These are phyloP conservation scores for Aspergillus terreus DNA, from an alignment of 2,329 filamentous ascomycete genomes.

Conservation along the genomic window DNA sequence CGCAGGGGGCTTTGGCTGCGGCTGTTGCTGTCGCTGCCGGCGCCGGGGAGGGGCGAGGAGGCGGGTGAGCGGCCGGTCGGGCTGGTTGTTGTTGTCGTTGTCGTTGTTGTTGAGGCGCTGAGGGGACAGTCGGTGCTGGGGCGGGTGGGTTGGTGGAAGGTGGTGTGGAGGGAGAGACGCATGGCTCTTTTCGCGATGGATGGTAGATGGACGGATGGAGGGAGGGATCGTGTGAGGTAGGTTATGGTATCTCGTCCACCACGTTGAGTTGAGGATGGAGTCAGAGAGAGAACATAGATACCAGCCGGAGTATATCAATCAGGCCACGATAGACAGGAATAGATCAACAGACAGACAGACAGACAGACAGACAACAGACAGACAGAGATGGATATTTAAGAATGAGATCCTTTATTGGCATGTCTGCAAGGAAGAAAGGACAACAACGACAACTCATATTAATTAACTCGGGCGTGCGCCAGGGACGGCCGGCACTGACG, in stretches of 20 bases:
- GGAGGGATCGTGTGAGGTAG: neutral
- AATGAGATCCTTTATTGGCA: too few relatives aligned
- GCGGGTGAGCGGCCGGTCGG: slow-evolving; percentile 28
- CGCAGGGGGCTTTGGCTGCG: slow-evolving; percentile 28
- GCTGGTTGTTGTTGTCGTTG: slow-evolving; percentile 24
- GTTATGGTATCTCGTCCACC: too few relatives aligned
- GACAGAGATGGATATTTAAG: too few relatives aligned
- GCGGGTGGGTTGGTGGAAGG: slow-evolving; percentile 23
- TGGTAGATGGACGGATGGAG: neutral
- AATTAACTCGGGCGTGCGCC: neutral
- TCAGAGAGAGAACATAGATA: neutral
- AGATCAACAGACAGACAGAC: too few relatives aligned
- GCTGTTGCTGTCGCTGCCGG: slow-evolving; percentile 14
- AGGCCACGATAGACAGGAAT: too few relatives aligned
- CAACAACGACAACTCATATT: neutral
- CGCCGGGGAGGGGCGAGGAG: slow-evolving; percentile 17
- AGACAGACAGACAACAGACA: neutral
- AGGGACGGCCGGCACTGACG: neutral
- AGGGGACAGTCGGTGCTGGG: slow-evolving; percentile 17
- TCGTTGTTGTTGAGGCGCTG: slow-evolving; percentile 26
- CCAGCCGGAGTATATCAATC: too few relatives aligned
- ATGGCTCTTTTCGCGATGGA: neutral
- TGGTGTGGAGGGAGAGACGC: slow-evolving; percentile 29
- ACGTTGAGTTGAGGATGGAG: too few relatives aligned
- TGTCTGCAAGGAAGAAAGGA: neutral